Evolutionary conservation across 1,284 basidiomycete genomes (phyloP).

Genomic region (Melampsora abietis-canadensis): DNA sequence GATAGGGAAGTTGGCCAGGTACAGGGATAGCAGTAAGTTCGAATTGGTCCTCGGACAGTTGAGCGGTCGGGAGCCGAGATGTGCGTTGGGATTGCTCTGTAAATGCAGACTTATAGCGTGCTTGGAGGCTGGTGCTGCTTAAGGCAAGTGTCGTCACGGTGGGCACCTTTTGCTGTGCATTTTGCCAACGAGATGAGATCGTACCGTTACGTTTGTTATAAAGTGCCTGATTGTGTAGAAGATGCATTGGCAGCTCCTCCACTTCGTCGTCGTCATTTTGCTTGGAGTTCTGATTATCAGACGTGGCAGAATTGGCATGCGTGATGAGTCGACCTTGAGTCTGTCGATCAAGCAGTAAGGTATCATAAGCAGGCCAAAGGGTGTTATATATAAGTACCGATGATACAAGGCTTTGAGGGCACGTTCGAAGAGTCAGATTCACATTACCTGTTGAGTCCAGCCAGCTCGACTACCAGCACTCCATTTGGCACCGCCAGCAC

Average conservation of each 20-base stretch:
- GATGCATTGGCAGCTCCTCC: constrained; percentile 15
- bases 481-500: constrained; percentile 35
- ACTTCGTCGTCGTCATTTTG: constrained; percentile 29
- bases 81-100: constrained; percentile 48
- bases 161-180: constrained; percentile 7
- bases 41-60: constrained; percentile 48
- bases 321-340: constrained; percentile 31
- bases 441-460: constrained; percentile 42
- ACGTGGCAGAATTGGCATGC: constrained; percentile 20
- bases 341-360: not conserved
- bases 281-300: constrained; percentile 23
- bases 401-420: not conserved
- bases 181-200: constrained; percentile 34
- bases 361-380: not conserved
- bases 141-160: constrained; percentile 1
- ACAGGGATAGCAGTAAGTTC: not conserved
- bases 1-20: not conserved
- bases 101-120: constrained; percentile 33
- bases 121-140: constrained; percentile 15
- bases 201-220: constrained; percentile 31
- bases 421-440: not conserved
- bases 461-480: constrained; percentile 33
- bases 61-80: constrained; percentile 50
- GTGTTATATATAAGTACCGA: not conserved
- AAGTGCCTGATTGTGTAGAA: constrained; percentile 2